A percentile compares a stretch with the other conserved stretches of the same genome.
Evolutionary conservation across 768 basidiomycete genomes (phyloP).

Genomic region (Lactarius deliciosus): DNA sequence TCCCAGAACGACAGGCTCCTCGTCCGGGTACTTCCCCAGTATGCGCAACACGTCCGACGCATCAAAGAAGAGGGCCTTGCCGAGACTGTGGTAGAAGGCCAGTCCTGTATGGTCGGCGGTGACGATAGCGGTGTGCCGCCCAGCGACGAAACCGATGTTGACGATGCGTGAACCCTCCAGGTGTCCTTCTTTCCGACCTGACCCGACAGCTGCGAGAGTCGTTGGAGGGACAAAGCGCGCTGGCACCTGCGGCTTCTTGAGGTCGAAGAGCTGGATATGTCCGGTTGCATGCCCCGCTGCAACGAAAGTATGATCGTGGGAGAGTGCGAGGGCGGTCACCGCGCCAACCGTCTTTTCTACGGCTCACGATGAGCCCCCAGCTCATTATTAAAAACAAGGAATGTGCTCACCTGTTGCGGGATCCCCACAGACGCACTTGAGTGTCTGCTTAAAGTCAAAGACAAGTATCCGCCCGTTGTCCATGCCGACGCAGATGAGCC

Average conservation of each 20-base stretch:
- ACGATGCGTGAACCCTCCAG: conserved; percentile 75
- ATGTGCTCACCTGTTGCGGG: conserved; percentile 53
- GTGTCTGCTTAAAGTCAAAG: conserved; percentile 87
- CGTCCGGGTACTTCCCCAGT: conserved; percentile 84
- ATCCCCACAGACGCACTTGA: conserved; percentile 76
- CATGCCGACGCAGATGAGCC: conserved; percentile 87
- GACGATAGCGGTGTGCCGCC: conserved; percentile 89
- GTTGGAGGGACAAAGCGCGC: conserved; percentile 72
- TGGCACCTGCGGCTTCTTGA: conserved; percentile 66
- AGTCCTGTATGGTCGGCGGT: conserved; percentile 88
- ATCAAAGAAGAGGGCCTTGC: conserved; percentile 92
- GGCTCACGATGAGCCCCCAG: conserved; percentile 26
- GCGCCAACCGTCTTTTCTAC: conserved; percentile 64
- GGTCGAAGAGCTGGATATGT: conserved; percentile 81
- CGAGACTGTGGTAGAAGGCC: conserved; percentile 92
- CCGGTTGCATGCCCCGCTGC: conserved; percentile 86
- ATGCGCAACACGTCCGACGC: conserved; percentile 93
- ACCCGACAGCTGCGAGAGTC: conserved; percentile 61
- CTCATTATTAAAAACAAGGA: too few species aligned
- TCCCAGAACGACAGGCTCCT: conserved; percentile 33
- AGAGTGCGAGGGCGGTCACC: conserved; percentile 87
- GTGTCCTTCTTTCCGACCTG: conserved; percentile 85
- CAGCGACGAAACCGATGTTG: conserved; percentile 83
- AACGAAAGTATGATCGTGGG: conserved; percentile 91
- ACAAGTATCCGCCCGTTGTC: conserved; percentile 74